Base-by-base conservation (phyloP, 2,329 filamentous ascomycete species). In the Akanthomyces lecanii region DNA sequence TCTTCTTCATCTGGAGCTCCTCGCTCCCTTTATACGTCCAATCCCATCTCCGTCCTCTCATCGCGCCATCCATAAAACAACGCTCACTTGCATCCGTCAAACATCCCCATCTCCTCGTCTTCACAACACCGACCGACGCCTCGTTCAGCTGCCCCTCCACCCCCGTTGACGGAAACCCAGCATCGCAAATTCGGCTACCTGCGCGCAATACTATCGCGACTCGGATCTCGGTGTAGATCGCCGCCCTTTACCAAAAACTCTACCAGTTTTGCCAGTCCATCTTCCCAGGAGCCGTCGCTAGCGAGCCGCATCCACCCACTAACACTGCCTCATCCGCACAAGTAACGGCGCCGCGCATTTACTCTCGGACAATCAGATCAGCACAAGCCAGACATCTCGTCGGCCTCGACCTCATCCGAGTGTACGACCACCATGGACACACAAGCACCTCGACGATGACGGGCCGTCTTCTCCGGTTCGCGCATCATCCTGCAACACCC, bases 191-290 rank as follows among this genome's bases (percentile, higher is more conserved):
- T 4, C 6, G 42, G 4, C 42, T 21, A 11, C 42, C 14, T 40
- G 42, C 16, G 18, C 42, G n/a, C 42, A 21, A 11, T 21, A 4
- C 6, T n/a, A 16, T 54, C 33, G 33, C 33, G 21, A 18, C 51
- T 53, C 51, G 23, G 51, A 54, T 54, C 51, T 54, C n/a, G 51
- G 21, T 40, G n/a, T 33, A 21, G 51, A 54, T 54, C 51, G 33
- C 5, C 21, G 21, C 10, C 45, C 5, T 10, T 16, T 25, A 21
- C 10, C 11, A 10, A 23, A 38, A 11, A n/a, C 51, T 33, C 21
- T 40, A 18, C n/a, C 36, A 54, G 12, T 40, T 21, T 21, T 21
- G 21, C 33, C 21, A 54, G 18, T 21, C 21, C 21, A 16, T 0
- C 10, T 52, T 10, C 23, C 21, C 40, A 18, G 5, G n/a, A 23